Evolutionary conservation across 2,329 filamentous ascomycete genomes (phyloP), one percentile per base, ranked within the genome.

Genomic region (Fusarium sulawesiense): DNA sequence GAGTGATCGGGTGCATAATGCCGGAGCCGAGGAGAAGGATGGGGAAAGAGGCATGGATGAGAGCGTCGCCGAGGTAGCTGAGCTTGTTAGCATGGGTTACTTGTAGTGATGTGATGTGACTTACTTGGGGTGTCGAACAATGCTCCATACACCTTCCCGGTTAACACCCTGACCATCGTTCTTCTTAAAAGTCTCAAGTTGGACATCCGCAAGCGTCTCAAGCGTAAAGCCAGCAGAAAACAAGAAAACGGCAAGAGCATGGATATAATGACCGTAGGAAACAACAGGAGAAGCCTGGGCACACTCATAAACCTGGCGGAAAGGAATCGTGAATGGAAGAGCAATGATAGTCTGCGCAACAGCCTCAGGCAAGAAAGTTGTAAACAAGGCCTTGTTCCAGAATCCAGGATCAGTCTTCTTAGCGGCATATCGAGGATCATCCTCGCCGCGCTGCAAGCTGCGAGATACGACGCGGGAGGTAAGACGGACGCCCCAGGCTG

Each of bases 101-200:
- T 30, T 1, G 1, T 2, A 7, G 2, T 1, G 1, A 9, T 1
- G 13, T 3, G 20, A 0, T 8, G 1, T 23, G 4, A 46, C 61
- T 42, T 66, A 66, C 63, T 66, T 66, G 7, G 63, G 63, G 27
- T 66, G 63, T 61, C 63, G 21, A 21, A 66, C 63, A 7, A 66
- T 66, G 6, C 63, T 66, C 63, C 63, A 66, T 1, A 66, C 63
- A 1, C 63, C 63, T 5, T 61, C 56, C 0, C 55, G 32, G 9
- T 61, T 66, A 18, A 66, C n/a, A 3, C 62, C 56, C 21, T 45
- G 2, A 0, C 14, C 25, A 2, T 56, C 40, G 2, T 30, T 32
- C 37, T 66, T 49, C 48, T 66, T 66, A 21, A 66, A 66, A 0
- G 56, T 29, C 21, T 66, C 55, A 9, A 66, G 62, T 20, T 66